phyloP scores from a whole-genome alignment of 2,329 filamentous ascomycete species.

The Neonectria faginata region DNA sequence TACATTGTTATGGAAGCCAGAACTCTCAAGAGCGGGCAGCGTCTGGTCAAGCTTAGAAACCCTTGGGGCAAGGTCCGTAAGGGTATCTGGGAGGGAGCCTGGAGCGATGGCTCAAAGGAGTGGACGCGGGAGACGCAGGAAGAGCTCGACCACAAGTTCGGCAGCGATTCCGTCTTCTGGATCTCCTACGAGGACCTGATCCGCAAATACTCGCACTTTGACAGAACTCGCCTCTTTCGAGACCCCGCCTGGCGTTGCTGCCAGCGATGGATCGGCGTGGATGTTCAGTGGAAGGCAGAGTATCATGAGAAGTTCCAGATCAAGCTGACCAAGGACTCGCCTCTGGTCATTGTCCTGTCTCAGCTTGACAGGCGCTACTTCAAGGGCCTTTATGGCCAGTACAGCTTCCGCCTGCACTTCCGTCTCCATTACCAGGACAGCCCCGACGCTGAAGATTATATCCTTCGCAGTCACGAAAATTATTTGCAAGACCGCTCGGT shows the following conservation, averaged over 20 bases:
- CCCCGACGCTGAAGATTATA: constrained; percentile 67
- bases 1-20: constrained; percentile 72
- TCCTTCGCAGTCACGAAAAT: constrained; percentile 55
- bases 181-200: constrained; percentile 72
- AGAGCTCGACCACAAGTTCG: constrained; percentile 69
- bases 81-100: constrained; percentile 70
- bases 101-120: constrained; percentile 71
- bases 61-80: constrained; percentile 71
- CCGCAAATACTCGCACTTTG: constrained; percentile 70
- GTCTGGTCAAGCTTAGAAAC: constrained; percentile 69
- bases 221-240: constrained; percentile 71
- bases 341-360: constrained; percentile 69
- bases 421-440: constrained; percentile 62
- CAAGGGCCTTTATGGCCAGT: constrained; percentile 70
- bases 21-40: constrained; percentile 62
- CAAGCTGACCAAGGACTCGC: constrained; percentile 65
- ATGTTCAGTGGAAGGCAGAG: constrained; percentile 71
- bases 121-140: constrained; percentile 69
- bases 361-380: constrained; percentile 74
- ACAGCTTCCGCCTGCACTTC: constrained; percentile 63
- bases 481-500: constrained; percentile 70
- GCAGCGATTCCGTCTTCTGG: constrained; percentile 73
- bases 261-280: constrained; percentile 70
- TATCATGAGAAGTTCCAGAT: constrained; percentile 73
- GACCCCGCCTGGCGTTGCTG: constrained; percentile 68